phyloP scores from a whole-genome alignment of 2,329 filamentous ascomycete species.

The Aspergillus intermedius region DNA sequence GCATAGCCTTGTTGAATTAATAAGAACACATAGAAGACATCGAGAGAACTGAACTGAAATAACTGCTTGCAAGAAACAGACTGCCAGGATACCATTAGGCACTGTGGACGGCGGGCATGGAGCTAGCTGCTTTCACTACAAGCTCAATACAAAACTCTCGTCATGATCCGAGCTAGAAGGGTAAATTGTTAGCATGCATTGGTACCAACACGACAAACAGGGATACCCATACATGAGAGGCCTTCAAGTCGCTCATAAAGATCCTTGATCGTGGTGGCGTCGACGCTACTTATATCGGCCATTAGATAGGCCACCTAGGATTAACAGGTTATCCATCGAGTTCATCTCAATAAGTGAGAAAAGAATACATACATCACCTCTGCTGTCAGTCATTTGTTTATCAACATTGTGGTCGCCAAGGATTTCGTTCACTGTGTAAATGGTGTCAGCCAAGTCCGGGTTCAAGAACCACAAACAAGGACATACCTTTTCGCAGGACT shows the following conservation, averaged over 20 bases:
- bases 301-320: constrained; percentile 80
- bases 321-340: constrained; percentile 8
- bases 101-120: neutral
- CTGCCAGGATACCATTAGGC: neutral
- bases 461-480: neutral
- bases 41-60: neutral
- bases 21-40: neutral
- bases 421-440: constrained; percentile 73
- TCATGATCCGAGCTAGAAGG: constrained; percentile 39
- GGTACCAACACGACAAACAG: neutral
- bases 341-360: neutral
- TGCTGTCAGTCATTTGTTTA: constrained; percentile 96
- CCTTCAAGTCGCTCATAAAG: constrained; percentile 77
- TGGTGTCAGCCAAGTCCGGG: constrained; percentile 11
- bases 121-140: constrained; percentile 3
- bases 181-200: constrained; percentile 8
- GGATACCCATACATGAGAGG: constrained; percentile 60
- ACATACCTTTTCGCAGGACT: constrained; percentile 72
- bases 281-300: constrained; percentile 90
- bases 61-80: neutral
- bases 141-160: constrained; percentile 37
- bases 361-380: constrained; percentile 62
- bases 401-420: constrained; percentile 94
- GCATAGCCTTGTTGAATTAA: neutral
- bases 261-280: constrained; percentile 72